phyloP scores from a whole-genome alignment of 768 basidiomycete genomes.

The Termitomyces sp. region DNA sequence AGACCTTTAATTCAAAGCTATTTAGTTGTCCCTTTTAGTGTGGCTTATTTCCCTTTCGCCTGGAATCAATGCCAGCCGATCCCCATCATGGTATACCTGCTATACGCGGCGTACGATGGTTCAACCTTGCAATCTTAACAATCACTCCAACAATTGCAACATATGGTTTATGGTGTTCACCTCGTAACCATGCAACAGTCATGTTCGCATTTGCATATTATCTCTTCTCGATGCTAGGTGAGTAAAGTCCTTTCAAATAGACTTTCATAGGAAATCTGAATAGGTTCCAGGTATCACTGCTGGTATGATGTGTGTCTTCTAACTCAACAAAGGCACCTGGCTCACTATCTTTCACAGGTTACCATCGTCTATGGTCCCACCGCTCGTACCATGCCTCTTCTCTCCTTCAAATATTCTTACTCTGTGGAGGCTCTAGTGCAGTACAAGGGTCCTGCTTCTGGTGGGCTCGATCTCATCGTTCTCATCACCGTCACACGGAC shows the following conservation, averaged over 20 bases:
- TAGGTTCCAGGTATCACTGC: slow-evolving; percentile 39
- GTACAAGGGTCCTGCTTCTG: slow-evolving; percentile 85
- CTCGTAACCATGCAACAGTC: slow-evolving; percentile 43
- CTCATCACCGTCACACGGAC: slow-evolving; percentile 81
- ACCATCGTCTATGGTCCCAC: slow-evolving; percentile 85
- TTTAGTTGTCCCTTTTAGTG: neutral
- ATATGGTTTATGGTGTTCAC: slow-evolving; percentile 56
- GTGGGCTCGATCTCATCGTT: slow-evolving; percentile 83
- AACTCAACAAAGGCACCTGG: slow-evolving; percentile 1
- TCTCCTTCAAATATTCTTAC: slow-evolving; percentile 65
- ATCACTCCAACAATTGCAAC: slow-evolving; percentile 65
- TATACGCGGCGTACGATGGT: slow-evolving; percentile 62
- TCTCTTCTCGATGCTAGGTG: slow-evolving; percentile 82
- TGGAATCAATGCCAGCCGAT: slow-evolving; percentile 6
- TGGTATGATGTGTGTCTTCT: slow-evolving; percentile 28
- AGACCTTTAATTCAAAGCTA: neutral
- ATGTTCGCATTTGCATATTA: slow-evolving; percentile 69
- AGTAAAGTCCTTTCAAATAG: slow-evolving; percentile 14
- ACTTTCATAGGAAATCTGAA: slow-evolving; percentile 10
- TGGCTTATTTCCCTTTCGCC: neutral
- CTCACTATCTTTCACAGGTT: slow-evolving; percentile 34
- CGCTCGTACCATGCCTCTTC: slow-evolving; percentile 72
- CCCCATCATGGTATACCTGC: slow-evolving; percentile 34
- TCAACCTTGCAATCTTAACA: slow-evolving; percentile 66
- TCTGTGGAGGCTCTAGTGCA: slow-evolving; percentile 73